Conservation (phyloP, 148 eudicot species). For the Fagopyrum homotropicum region DNA sequence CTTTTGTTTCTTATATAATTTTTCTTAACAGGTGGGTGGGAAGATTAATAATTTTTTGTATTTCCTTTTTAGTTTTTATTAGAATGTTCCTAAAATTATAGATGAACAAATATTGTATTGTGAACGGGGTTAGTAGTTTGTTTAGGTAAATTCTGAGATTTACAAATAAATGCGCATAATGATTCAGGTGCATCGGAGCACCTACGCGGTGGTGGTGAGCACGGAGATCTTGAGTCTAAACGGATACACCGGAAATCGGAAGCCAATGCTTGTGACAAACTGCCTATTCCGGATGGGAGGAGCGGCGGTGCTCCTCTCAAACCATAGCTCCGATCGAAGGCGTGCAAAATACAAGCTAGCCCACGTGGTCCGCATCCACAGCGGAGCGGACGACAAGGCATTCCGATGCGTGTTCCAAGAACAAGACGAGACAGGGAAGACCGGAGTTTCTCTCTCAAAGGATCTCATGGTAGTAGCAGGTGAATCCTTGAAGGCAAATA, state of each 20-base stretch:
- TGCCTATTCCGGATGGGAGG: conserved; percentile 12
- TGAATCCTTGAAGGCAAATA: conserved; percentile 10
- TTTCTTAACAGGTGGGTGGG: no score
- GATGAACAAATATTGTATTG: no score
- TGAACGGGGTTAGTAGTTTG: no score
- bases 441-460: conserved; percentile 7
- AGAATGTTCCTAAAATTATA: no score
- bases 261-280: conserved; percentile 9
- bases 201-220: conserved; percentile 12
- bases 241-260: conserved; percentile 1
- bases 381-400: conserved; percentile 8
- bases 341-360: conserved; percentile 8
- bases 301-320: not conserved
- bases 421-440: not conserved
- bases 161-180: no score
- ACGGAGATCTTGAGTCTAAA: conserved; percentile 6
- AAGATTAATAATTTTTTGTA: no score
- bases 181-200: conserved; percentile 11
- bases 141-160: no score
- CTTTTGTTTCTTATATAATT: no score
- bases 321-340: not conserved
- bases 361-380: conserved; percentile 7
- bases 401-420: conserved; percentile 13
- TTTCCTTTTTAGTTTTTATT: no score
- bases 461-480: conserved; percentile 10